Percentiles rank a stretch among this genome's conserved stretches.
Conservation (phyloP, 805 yeast genomes). For the Metschnikowia vanudenii region DNA sequence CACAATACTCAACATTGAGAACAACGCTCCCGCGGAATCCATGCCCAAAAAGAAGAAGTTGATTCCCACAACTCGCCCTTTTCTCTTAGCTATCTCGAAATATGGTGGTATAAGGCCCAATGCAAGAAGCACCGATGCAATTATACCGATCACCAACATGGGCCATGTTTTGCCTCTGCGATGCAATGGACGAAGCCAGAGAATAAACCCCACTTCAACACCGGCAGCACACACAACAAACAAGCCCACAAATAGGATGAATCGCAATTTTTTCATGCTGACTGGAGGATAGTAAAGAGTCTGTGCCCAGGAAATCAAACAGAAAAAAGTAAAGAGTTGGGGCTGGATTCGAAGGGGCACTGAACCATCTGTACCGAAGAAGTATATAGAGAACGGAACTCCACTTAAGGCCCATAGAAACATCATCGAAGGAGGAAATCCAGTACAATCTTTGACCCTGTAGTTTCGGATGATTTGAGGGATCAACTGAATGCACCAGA, state of each 20-base stretch:
- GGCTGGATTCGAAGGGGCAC: slow-evolving; percentile 87
- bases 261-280: slow-evolving; percentile 30
- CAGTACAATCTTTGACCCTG: slow-evolving; percentile 74
- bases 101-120: slow-evolving; percentile 87
- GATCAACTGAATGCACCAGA: slow-evolving; percentile 89
- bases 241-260: slow-evolving; percentile 32
- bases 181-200: slow-evolving; percentile 63
- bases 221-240: slow-evolving; percentile 47
- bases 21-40: slow-evolving; percentile 78
- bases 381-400: slow-evolving; percentile 84
- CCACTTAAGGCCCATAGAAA: slow-evolving; percentile 72
- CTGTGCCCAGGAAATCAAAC: slow-evolving; percentile 65
- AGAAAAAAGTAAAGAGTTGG: slow-evolving; percentile 70
- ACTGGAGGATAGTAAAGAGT: slow-evolving; percentile 70
- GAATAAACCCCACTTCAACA: slow-evolving; percentile 64
- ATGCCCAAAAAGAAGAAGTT: slow-evolving; percentile 74
- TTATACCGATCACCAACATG: slow-evolving; percentile 68
- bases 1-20: slow-evolving; percentile 59
- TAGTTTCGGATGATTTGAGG: slow-evolving; percentile 83
- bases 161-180: slow-evolving; percentile 67
- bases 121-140: slow-evolving; percentile 75
- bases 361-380: slow-evolving; percentile 65
- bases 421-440: slow-evolving; percentile 87
- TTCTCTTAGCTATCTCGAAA: slow-evolving; percentile 72
- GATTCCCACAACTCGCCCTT: slow-evolving; percentile 86